Evolutionary conservation across 169 alveolate genomes (phyloP).

Genomic region (Babesia bovis): DNA sequence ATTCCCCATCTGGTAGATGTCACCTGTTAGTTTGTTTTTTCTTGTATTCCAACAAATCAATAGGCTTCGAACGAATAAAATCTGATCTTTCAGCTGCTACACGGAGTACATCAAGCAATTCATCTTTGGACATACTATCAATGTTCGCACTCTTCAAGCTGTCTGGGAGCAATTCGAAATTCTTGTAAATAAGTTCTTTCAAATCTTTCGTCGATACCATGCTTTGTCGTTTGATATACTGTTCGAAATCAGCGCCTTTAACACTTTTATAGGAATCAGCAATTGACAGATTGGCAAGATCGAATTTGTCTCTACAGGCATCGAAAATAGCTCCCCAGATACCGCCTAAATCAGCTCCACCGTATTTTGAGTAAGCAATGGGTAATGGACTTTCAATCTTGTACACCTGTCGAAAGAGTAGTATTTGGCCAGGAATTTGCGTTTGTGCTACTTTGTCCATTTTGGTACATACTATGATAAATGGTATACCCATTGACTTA

Average conservation of each 20-base stretch:
- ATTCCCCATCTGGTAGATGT: too few relatives aligned
- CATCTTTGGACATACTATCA: slow-evolving; percentile 49
- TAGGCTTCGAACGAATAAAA: slow-evolving; percentile 47
- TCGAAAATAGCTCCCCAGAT: slow-evolving; percentile 64
- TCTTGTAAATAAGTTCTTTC: slow-evolving; percentile 46
- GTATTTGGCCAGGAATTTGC: slow-evolving; percentile 57
- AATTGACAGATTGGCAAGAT: slow-evolving; percentile 21
- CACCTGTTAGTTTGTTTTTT: slow-evolving; percentile 27
- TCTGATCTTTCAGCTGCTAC: slow-evolving; percentile 57
- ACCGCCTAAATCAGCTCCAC: slow-evolving; percentile 62
- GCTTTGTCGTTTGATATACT: slow-evolving; percentile 43
- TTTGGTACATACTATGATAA: slow-evolving; percentile 51
- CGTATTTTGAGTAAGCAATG: slow-evolving; percentile 54
- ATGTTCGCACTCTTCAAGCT: slow-evolving; percentile 52
- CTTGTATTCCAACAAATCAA: slow-evolving; percentile 54
- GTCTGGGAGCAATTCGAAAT: slow-evolving; percentile 62
- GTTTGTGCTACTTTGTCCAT: slow-evolving; percentile 63
- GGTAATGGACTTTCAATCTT: slow-evolving; percentile 59
- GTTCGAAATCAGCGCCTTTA: slow-evolving; percentile 41
- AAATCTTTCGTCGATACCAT: slow-evolving; percentile 53
- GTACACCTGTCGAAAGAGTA: slow-evolving; percentile 45
- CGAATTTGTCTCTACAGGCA: slow-evolving; percentile 54
- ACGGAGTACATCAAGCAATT: slow-evolving; percentile 48
- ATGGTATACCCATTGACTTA: slow-evolving; percentile 27
- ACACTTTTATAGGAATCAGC: slow-evolving; percentile 45